Evolutionary conservation across 2,329 filamentous ascomycete species (phyloP).

Genomic region (Sporothrix protearum): DNA sequence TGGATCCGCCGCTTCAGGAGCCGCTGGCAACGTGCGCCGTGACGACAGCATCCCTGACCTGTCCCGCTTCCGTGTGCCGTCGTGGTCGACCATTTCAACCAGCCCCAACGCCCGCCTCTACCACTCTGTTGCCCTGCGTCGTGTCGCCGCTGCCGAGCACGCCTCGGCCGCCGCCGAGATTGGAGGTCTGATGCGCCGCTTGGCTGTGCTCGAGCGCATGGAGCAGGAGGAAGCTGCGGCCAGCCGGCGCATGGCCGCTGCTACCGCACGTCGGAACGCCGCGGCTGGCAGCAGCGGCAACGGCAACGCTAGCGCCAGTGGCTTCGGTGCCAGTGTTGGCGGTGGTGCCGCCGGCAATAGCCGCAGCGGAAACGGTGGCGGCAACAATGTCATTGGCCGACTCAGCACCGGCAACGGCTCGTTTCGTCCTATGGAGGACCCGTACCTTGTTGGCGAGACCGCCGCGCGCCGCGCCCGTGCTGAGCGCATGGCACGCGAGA

Average conservation of each 20-base stretch:
- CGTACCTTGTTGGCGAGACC: conserved; percentile 63
- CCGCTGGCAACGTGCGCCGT: conserved; percentile 33
- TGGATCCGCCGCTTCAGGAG: conserved; percentile 28
- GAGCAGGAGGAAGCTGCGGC: conserved; percentile 37
- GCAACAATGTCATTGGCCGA: conserved; percentile 20
- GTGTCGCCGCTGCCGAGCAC: conserved; percentile 47
- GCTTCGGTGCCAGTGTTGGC: not conserved
- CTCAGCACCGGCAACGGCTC: conserved; percentile 30
- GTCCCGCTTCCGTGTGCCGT: conserved; percentile 53
- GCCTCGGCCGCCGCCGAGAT: conserved; percentile 36
- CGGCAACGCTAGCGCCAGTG: not conserved
- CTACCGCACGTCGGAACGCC: conserved; percentile 17
- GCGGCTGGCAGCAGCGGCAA: conserved; percentile 25
- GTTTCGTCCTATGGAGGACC: conserved; percentile 59
- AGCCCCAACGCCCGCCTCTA: conserved; percentile 59
- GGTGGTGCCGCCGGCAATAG: conserved; percentile 15
- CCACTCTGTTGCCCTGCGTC: conserved; percentile 60
- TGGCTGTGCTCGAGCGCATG: conserved; percentile 38
- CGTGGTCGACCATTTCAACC: conserved; percentile 55
- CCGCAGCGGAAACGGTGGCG: conserved; percentile 29
- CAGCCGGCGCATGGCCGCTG: conserved; percentile 26
- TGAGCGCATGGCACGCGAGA: conserved; percentile 57
- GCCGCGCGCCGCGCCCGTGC: conserved; percentile 56
- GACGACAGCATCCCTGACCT: conserved; percentile 43
- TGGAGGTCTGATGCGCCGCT: conserved; percentile 32